Evolutionary conservation across 2,329 filamentous ascomycete genomes (phyloP), one percentile per base, ranked within the genome.

Genomic region (Blastomyces emzantsi): DNA sequence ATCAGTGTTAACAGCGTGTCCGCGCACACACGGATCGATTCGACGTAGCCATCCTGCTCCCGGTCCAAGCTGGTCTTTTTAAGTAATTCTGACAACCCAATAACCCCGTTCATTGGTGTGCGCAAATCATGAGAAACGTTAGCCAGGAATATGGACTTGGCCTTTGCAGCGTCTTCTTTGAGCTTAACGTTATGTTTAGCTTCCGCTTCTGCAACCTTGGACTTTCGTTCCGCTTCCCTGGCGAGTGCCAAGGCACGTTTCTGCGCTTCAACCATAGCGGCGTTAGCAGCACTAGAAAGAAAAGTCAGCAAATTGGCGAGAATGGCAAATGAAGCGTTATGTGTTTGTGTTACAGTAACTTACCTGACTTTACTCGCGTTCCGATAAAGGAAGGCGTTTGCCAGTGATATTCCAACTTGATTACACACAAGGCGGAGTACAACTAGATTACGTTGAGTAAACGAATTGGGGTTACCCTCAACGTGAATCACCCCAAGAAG

Each of bases 61-160:
- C 77, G 76, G 64, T 81, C 82, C 47, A 87, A 69, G 6, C 73
- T 74, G 11, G 83, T 87, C 8, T 79, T 79, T 68, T 87, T 87
- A 28, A 87, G 77, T 54, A 87, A 74, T 68, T 87, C 84, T 2
- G 82, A 84, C 75, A 87, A 83, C 43, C 94, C 94, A 70, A 99
- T 81, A 59, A 97, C 97, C 15, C 93, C 94, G 72, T 97, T 97
- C 64, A 97, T 82, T 0, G 94, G 94, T 1, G 94, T 99, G 73
- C 96, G 95, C 45, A 99, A 81, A 74, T 97, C 86, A 68, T 89
- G 86, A 1, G 83, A 87, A 60, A 97, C 96, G 70, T 97, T 97
- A 22, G 94, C 94, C 67, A 99, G 95, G 78, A 97, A 97, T 9
- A 97, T 81, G 0, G 94, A 97, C 78, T 99, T 99, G 1, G 84